These are phyloP conservation scores for Globisporangium rhizosaccharum DNA, from an alignment of 352 stramenopile genomes.

Conservation along the genomic window DNA sequence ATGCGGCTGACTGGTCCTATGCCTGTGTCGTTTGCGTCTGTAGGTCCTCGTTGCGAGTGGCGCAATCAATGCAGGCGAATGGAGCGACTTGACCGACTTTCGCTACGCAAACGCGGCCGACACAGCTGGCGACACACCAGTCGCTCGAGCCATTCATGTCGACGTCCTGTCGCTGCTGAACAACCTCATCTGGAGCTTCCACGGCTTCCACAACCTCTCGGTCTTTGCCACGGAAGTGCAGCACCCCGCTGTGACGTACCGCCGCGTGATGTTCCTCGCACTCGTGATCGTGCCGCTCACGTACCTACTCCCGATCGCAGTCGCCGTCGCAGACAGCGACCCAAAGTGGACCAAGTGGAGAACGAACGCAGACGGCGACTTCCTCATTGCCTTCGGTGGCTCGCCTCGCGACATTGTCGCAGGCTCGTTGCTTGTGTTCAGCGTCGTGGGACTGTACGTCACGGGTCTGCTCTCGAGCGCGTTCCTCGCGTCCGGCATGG, in stretches of 20 bases:
- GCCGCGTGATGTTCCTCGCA: constrained; percentile 35
- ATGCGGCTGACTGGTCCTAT: not conserved
- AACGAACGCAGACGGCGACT: constrained; percentile 27
- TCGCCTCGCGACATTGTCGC: constrained; percentile 24
- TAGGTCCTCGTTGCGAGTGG: constrained; percentile 38
- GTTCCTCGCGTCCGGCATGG: constrained; percentile 53
- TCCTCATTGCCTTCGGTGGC: constrained; percentile 33
- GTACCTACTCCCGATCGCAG: constrained; percentile 38
- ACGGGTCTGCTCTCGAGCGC: constrained; percentile 36
- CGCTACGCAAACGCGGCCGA: constrained; percentile 17
- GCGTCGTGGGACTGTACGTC: constrained; percentile 41
- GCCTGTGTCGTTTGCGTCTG: not conserved
- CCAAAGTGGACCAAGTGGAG: constrained; percentile 43
- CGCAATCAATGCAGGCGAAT: constrained; percentile 23
- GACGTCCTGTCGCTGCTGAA: constrained; percentile 25
- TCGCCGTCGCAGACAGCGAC: constrained; percentile 27
- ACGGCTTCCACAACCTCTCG: constrained; percentile 51
- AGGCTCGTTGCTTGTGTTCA: constrained; percentile 26
- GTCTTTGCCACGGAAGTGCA: constrained; percentile 41
- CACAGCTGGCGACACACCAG: not conserved
- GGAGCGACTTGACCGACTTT: constrained; percentile 29
- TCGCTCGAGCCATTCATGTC: constrained; percentile 7
- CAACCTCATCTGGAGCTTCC: constrained; percentile 46
- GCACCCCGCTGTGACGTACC: constrained; percentile 28
- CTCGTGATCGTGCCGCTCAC: constrained; percentile 31